Evolutionary conservation across 768 basidiomycete species (phyloP).

Genomic region (Leccinum barrowsii): DNA sequence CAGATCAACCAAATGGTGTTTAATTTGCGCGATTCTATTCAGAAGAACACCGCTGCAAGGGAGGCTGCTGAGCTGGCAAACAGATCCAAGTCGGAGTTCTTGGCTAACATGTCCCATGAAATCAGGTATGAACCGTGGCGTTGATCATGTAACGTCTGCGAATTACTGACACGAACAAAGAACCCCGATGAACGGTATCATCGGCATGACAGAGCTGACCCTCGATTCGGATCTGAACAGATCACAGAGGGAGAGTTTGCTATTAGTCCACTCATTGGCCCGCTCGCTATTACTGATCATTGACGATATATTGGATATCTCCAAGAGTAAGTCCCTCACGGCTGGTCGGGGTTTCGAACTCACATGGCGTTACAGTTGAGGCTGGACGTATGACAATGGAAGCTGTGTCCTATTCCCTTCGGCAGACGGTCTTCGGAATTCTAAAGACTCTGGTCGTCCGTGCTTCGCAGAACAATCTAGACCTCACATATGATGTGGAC

Average conservation of each 20-base stretch:
- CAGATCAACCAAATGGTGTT: conserved; percentile 99
- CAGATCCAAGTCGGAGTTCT: conserved; percentile 93
- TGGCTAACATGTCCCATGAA: conserved; percentile 98
- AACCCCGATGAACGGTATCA: conserved; percentile 99
- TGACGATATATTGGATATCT: conserved; percentile 99
- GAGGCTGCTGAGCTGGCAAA: conserved; percentile 99
- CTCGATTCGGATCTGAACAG: conserved; percentile 94
- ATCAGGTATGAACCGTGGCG: conserved; percentile 64
- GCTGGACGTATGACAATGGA: conserved; percentile 99
- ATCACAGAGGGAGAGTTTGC: conserved; percentile 90
- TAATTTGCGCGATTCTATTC: conserved; percentile 92
- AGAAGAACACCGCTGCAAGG: conserved; percentile 97
- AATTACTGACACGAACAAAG: conserved; percentile 38
- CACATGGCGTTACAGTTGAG: conserved; percentile 60
- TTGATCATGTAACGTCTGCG: background rate
- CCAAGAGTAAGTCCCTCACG: conserved; percentile 76
- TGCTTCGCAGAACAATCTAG: conserved; percentile 93
- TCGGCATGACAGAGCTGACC: conserved; percentile 99
- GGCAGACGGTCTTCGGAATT: conserved; percentile 96
- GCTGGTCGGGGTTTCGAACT: background rate
- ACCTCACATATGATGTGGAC: conserved; percentile 94
- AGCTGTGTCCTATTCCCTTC: conserved; percentile 94
- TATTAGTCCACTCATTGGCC: conserved; percentile 93
- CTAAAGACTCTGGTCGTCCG: conserved; percentile 97
- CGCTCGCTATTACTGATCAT: conserved; percentile 93